Evolutionary conservation across 2,329 filamentous ascomycete genomes (phyloP), one percentile per base, ranked within the genome.

Genomic region (Gyromitra esculenta): DNA sequence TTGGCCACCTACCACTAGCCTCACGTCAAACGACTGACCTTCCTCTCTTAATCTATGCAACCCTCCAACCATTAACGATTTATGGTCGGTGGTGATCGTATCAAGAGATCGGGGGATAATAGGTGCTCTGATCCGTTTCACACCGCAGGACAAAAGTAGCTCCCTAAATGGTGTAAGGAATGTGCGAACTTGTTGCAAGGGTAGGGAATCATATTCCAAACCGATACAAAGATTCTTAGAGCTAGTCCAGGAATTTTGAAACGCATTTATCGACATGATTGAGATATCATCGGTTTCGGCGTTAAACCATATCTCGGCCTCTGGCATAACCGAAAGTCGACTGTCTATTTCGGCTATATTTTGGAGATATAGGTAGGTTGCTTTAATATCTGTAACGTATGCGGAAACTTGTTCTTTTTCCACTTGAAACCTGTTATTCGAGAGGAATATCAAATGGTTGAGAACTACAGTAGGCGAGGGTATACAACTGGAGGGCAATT

Each of bases 251-350:
- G 77, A 77, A 1, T 31, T 54, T n/a, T 54, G 57, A 41, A 77
- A 77, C 0, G 21, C 50, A 7, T 74, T 64, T 18, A 13, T 45
- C 15, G 35, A 7, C 25, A 70, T 71, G 11, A 8, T 11, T n/a
- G 1, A n/a, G n/a, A 56, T 15, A 18, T 77, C 54, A 2, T 45
- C 65, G 11, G 45, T 15, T 18, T 77, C 69, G 31, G 59, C 35
- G 45, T 78, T 78, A 59, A 74, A 74, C 77, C 77, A 78, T n/a
- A 78, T 70, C n/a, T 60, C 37, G 9, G 25, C 31, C 45, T 21
- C 45, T 21, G 18, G 18, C 18, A 37, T 25, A 59, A 37, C 25
- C 11, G 39, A 21, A 64, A 66, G 45, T 15, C 3, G 39, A 13
- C 35, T 7, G 13, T 25, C 6, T 18, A 2, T 52, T 41, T 13